Evolutionary conservation across 2,329 filamentous ascomycete species (phyloP), one percentile per base, ranked within the genome.

Genomic region (Dothistroma septosporum): DNA sequence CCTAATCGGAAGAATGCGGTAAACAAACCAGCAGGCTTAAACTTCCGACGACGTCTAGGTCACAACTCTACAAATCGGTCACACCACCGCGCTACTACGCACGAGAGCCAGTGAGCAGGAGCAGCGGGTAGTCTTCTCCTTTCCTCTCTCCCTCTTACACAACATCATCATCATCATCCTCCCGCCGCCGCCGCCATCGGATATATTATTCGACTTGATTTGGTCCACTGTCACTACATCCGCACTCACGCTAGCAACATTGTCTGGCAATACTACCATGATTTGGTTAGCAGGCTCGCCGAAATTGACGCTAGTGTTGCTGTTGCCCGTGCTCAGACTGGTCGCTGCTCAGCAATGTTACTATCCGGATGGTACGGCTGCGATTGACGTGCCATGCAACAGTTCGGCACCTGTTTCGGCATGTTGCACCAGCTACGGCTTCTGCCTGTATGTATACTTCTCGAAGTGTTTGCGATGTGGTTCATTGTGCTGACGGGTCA

Each of bases 371-470:
- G 63, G 63, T 11, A 48, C 63, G 22, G 37, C 33, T 22, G 60
- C 63, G 16, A 57, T 46, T n/a, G 60, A 65, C 22, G 52, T 58
- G 28, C 61, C 63, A 14, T 65, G 63, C 54, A 65, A 65, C 22
- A 60, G 56, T 31, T 57, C 61, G 12, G 58, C 58, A 35, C 47
- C 56, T 12, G 50, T 44, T 22, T 65, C 63, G 47, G 58, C 63
- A 21, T 65, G 63, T 31, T 65, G 63, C 44, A 59, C 56, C 24
- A 60, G 59, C 22, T 61, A 48, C 31, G 59, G 58, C n/a, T 65
- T 59, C 37, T 63, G 63, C 47, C 54, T 65, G 62, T 57, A 59
- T 21, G 56, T 31, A 24, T 22, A 24, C 33, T 22, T 46, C 28
- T 49, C 50, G 52, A 35, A 54, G 22, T 5, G 33, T 2, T 9